Conservation (phyloP, 2,329 filamentous ascomycete species). For the Aspergillus alliaceus region DNA sequence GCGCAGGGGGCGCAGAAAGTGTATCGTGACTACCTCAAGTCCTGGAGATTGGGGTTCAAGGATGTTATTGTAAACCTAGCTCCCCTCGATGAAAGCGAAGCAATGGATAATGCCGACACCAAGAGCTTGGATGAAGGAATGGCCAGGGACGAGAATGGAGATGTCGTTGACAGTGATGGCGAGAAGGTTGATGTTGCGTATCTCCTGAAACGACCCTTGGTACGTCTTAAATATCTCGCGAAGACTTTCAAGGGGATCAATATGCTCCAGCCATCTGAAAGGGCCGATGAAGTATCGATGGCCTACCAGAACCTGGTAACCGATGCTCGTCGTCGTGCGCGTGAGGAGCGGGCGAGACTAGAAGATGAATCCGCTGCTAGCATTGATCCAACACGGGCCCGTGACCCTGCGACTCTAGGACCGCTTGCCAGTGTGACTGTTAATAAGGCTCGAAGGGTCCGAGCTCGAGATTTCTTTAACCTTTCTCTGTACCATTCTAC, state of each 20-base stretch:
- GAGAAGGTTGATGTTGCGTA: constrained; percentile 94
- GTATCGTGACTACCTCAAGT: constrained; percentile 81
- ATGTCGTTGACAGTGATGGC: constrained; percentile 69
- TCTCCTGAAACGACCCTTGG: constrained; percentile 82
- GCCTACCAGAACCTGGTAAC: constrained; percentile 72
- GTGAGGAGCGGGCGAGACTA: constrained; percentile 70
- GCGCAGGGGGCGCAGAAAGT: constrained; percentile 73
- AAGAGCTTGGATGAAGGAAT: constrained; percentile 55
- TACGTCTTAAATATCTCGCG: constrained; percentile 81
- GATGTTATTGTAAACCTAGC: constrained; percentile 92
- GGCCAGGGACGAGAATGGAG: constrained; percentile 59
- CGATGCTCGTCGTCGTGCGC: constrained; percentile 71
- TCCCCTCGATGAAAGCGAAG: constrained; percentile 67
- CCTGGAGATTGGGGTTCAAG: constrained; percentile 91
- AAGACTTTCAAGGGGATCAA: constrained; percentile 72
- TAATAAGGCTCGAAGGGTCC: constrained; percentile 77
- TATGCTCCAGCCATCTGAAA: constrained; percentile 43
- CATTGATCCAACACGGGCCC: constrained; percentile 77
- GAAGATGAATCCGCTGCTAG: constrained; percentile 83
- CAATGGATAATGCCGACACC: constrained; percentile 40
- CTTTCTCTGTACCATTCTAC: constrained; percentile 83
- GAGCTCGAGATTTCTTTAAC: constrained; percentile 85
- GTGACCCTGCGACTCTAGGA: constrained; percentile 75
- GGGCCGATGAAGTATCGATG: constrained; percentile 59
- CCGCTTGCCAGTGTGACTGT: constrained; percentile 70